Evolutionary conservation across 805 yeast species (phyloP), one percentile per base, ranked within the genome.

Genomic region (Candida argentea): DNA sequence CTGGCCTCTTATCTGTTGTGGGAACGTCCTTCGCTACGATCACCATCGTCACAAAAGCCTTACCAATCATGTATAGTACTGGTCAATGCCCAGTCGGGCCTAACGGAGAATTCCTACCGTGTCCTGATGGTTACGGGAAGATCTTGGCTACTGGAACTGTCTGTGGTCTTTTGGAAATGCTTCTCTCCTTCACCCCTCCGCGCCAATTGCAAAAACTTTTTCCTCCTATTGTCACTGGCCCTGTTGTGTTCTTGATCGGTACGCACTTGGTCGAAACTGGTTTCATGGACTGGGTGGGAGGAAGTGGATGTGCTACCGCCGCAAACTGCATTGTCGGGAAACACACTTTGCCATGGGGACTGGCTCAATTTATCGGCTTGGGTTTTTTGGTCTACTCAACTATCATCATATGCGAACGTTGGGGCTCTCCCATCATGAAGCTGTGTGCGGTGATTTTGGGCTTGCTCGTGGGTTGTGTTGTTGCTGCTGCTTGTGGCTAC

Each of bases 351-450:
- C 68, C 69, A 3, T 86, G 89, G 85, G 95, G 95, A 5, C 73
- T 89, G 10, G 94, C 94, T 8, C 70, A 77, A 45, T 86, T 78
- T 45, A 57, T 87, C 39, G 96, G 95, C 26, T 65, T 86, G 18
- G 95, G 95, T 4, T 85, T 86, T 65, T 56, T 78, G 20, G 95
- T 85, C 7, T 82, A 71, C 46, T 66, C 73, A 16, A 61, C 83
- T 5, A 84, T 87, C 44, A 66, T 86, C 32, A 30, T 84, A 18
- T 70, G 80, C 44, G 95, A 87, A 53, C 73, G 74, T 49, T 86
- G 80, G 68, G 96, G 96, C 16, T 74, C 95, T 13, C 96, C 96
- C 31, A 80, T 86, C 45, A 81, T 86, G 91, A 84, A 81, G 48
- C 81, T 94, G 2, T 85, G 95, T 67, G 91, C 95, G 2, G 94